phyloP scores from a whole-genome alignment of 306 rosid species.

The Betula pendula region DNA sequence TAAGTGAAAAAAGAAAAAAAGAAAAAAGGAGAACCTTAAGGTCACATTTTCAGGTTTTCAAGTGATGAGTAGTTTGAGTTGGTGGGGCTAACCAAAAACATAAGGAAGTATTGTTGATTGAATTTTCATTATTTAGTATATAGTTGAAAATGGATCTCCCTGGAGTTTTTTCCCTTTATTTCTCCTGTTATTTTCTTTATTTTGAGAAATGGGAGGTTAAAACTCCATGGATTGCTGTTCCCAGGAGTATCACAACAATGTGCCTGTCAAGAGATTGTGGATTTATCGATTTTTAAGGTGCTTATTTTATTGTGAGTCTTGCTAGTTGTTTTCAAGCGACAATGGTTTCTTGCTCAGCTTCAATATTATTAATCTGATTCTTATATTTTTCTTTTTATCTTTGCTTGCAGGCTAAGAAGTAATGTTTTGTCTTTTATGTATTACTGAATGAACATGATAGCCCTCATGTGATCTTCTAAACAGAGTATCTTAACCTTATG shows the following conservation, averaged over 20 bases:
- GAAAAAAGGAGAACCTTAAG: background rate
- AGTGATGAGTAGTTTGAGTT: background rate
- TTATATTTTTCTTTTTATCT: constrained; percentile 2
- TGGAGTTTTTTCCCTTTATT: background rate
- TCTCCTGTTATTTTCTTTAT: background rate
- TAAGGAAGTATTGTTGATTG: background rate
- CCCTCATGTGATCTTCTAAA: background rate
- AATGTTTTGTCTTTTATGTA: constrained; percentile 10
- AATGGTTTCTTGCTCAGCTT: constrained; percentile 18
- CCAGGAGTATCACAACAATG: constrained; percentile 2
- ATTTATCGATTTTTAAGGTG: background rate
- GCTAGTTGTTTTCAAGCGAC: background rate
- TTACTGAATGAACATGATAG: constrained; percentile 5
- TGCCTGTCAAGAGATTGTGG: constrained; percentile 1
- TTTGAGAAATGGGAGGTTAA: background rate
- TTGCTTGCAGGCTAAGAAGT: constrained; percentile 24
- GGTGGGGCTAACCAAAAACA: background rate
- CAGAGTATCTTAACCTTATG: background rate
- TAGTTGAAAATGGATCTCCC: background rate
- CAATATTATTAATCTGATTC: constrained; percentile 4
- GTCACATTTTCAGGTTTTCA: background rate
- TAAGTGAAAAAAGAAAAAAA: background rate
- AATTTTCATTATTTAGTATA: background rate
- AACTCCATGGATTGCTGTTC: background rate
- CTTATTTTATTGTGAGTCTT: background rate